A percentile compares a stretch with the other conserved stretches of the same genome.
phyloP scores from a whole-genome alignment of 2,329 filamentous ascomycete genomes.

The Cryphonectria parasitica region DNA sequence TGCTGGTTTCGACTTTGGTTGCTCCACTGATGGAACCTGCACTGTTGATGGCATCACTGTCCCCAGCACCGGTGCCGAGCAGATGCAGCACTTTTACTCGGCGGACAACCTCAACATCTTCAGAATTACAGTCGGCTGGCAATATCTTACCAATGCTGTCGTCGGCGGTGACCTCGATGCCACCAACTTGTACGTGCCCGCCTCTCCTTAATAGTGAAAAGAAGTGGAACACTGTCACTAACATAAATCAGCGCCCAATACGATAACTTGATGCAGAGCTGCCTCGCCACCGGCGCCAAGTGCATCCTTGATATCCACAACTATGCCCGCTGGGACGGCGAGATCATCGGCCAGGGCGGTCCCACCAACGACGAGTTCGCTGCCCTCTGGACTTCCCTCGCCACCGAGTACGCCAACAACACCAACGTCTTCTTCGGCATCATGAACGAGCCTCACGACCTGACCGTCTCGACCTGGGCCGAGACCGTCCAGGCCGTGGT shows the following conservation, averaged over 20 bases:
- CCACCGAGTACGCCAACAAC: conserved; percentile 57
- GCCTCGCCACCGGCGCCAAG: conserved; percentile 48
- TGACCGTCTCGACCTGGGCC: conserved; percentile 58
- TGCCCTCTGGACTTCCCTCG: conserved; percentile 59
- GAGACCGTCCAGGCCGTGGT: conserved; percentile 64
- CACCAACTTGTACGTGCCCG: conserved; percentile 37
- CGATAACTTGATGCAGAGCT: conserved; percentile 53
- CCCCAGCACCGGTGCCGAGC: conserved; percentile 39
- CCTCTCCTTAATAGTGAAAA: background rate
- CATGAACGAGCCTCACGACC: conserved; percentile 70
- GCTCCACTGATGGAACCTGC: conserved; percentile 46
- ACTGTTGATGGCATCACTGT: conserved; percentile 33
- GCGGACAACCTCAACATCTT: conserved; percentile 60
- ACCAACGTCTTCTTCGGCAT: conserved; percentile 62
- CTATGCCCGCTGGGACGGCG: conserved; percentile 60
- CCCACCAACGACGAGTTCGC: conserved; percentile 58
- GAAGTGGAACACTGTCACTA: background rate
- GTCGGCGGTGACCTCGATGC: conserved; percentile 48
- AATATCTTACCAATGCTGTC: conserved; percentile 51
- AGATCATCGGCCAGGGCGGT: conserved; percentile 67
- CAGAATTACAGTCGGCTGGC: conserved; percentile 58
- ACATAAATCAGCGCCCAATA: conserved; percentile 41
- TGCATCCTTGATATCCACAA: conserved; percentile 51
- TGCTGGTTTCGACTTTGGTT: conserved; percentile 54
- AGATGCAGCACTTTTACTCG: conserved; percentile 61